These are phyloP conservation scores for Raddia distichophylla DNA, from an alignment of 176 grass and related monocot species.

Conservation along the genomic window DNA sequence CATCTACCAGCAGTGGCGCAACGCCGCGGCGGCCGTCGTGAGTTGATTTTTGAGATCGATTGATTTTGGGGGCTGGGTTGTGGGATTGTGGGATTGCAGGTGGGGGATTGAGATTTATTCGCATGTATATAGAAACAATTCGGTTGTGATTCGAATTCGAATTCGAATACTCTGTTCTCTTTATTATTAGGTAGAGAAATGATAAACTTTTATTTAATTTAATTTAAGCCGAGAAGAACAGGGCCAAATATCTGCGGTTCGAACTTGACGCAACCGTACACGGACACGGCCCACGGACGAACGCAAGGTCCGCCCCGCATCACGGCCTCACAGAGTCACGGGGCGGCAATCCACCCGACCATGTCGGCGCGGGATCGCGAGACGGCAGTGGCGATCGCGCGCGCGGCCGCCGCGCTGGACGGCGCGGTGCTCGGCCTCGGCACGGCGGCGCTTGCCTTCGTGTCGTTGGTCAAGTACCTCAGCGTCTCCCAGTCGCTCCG, in stretches of 20 bases:
- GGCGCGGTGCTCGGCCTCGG: slow-evolving; percentile 75
- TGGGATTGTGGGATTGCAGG: too few species aligned
- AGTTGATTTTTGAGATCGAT: too few species aligned
- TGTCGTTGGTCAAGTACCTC: slow-evolving; percentile 76
- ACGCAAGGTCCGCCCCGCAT: slow-evolving; percentile 14
- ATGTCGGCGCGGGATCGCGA: slow-evolving; percentile 87
- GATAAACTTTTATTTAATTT: too few species aligned
- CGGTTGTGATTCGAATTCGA: too few species aligned
- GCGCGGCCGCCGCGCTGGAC: slow-evolving; percentile 72
- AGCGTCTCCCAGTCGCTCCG: slow-evolving; percentile 56
- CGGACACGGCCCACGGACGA: not conserved
- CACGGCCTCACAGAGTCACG: not conserved
- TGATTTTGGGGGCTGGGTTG: too few species aligned
- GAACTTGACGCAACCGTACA: not conserved
- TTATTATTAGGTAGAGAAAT: too few species aligned
- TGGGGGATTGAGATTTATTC: too few species aligned
- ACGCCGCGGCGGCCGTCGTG: too few species aligned
- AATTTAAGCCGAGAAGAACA: too few species aligned
- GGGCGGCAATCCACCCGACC: slow-evolving; percentile 25
- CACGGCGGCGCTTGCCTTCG: slow-evolving; percentile 56
- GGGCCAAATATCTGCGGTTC: not conserved
- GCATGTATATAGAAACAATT: too few species aligned
- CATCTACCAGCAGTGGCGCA: too few species aligned
- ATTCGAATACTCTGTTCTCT: too few species aligned
- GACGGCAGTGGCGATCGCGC: slow-evolving; percentile 58